Evolutionary conservation across 2,329 filamentous ascomycete genomes (phyloP).

Genomic region (Diplodia scrobiculata): DNA sequence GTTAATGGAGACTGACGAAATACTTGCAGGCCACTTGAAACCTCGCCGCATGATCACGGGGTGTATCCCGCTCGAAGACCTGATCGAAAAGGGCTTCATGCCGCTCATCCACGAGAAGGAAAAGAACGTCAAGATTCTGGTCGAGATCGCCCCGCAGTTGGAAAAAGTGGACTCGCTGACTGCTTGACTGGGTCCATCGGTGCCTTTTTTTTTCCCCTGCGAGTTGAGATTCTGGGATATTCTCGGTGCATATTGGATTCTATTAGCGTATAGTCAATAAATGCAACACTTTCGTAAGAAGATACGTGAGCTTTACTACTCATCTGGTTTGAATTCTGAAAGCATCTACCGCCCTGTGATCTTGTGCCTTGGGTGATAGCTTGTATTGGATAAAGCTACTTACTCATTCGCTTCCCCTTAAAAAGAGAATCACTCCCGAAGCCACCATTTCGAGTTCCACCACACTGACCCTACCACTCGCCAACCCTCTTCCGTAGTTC

Average conservation of each 20-base stretch:
- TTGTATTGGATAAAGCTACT: no score
- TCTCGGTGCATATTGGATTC: not conserved
- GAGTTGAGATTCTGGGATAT: not conserved
- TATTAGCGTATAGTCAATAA: not conserved
- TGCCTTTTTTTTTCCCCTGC: not conserved
- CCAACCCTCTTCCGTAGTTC: no score
- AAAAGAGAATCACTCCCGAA: no score
- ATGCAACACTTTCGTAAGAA: not conserved
- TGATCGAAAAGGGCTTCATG: constrained; percentile 61
- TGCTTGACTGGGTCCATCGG: not conserved
- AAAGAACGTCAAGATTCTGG: constrained; percentile 64
- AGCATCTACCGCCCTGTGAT: no score
- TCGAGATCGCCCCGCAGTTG: constrained; percentile 46
- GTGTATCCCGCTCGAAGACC: constrained; percentile 57
- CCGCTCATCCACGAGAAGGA: constrained; percentile 62
- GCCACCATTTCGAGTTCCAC: no score
- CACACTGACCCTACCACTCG: no score
- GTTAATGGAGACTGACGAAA: not conserved
- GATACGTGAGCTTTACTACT: no score
- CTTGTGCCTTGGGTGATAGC: no score
- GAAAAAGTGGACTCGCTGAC: constrained; percentile 21
- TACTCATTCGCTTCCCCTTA: no score
- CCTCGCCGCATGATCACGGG: constrained; percentile 64
- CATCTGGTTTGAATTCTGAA: no score
- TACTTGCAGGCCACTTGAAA: constrained; percentile 50